A percentile compares a stretch with the other conserved stretches of the same genome.
phyloP scores from a whole-genome alignment of 1,284 basidiomycete genomes.

The Thelephora terrestris region DNA sequence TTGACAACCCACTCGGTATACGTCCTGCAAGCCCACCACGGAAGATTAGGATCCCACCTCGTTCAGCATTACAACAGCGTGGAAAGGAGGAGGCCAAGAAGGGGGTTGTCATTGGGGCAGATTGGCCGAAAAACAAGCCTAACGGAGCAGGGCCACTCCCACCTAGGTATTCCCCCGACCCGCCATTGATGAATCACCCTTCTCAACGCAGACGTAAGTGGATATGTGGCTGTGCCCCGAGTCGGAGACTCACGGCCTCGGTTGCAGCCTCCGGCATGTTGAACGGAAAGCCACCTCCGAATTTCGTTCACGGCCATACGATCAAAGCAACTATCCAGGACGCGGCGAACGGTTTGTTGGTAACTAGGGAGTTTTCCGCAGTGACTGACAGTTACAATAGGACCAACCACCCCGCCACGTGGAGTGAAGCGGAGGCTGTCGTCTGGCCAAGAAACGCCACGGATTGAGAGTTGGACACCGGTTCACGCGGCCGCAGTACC shows the following conservation, averaged over 20 bases:
- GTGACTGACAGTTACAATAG: neutral
- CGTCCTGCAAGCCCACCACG: slow-evolving; percentile 20
- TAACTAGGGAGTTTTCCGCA: too few species aligned
- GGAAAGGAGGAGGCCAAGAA: slow-evolving; percentile 1
- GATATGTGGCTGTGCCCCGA: slow-evolving; percentile 1
- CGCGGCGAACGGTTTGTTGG: too few species aligned
- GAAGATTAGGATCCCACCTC: slow-evolving; percentile 16
- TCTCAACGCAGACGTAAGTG: neutral
- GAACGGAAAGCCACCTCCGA: too few species aligned
- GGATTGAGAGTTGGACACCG: neutral
- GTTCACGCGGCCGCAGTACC: neutral
- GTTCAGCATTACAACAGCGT: neutral
- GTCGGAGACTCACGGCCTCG: too few species aligned
- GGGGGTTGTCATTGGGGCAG: slow-evolving; percentile 5
- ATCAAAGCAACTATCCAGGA: too few species aligned
- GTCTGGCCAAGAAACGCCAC: slow-evolving; percentile 4
- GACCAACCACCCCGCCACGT: slow-evolving; percentile 11
- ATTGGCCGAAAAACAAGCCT: slow-evolving; percentile 6
- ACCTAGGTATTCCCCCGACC: slow-evolving; percentile 1
- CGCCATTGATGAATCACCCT: slow-evolving; percentile 3
- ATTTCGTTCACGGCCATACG: too few species aligned
- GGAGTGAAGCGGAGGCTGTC: slow-evolving; percentile 25
- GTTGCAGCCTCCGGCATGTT: too few species aligned
- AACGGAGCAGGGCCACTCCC: neutral
- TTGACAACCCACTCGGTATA: slow-evolving; percentile 41